A percentile compares a stretch with the other conserved stretches of the same genome.
phyloP scores from a whole-genome alignment of 805 yeast genomes.

The Pichia pseudocactophila region DNA sequence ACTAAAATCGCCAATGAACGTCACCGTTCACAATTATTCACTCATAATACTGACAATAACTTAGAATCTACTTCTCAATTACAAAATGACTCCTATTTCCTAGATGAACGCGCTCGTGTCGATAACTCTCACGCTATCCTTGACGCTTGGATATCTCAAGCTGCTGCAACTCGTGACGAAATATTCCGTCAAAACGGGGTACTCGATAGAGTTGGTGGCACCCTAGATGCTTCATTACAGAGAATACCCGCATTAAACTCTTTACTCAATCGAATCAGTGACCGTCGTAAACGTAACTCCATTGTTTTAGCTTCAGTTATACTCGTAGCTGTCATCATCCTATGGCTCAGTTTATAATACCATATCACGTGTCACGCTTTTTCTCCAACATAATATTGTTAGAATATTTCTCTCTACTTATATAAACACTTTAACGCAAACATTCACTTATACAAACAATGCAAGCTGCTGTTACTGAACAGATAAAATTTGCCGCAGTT shows the following conservation, averaged over 20 bases:
- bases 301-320: constrained; percentile 72
- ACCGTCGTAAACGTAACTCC: constrained; percentile 83
- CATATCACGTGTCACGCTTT: background rate
- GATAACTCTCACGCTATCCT: constrained; percentile 67
- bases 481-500: too few species aligned
- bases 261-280: constrained; percentile 69
- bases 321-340: constrained; percentile 58
- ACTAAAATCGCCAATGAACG: constrained; percentile 50
- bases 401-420: too few species aligned
- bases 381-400: background rate
- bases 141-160: constrained; percentile 74
- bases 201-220: constrained; percentile 54
- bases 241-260: constrained; percentile 77
- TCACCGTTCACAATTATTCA: constrained; percentile 57
- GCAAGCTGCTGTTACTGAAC: constrained; percentile 18
- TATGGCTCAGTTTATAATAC: constrained; percentile 30
- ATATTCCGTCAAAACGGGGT: constrained; percentile 60
- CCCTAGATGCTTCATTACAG: constrained; percentile 51
- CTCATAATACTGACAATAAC: constrained; percentile 74
- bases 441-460: too few species aligned
- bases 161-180: constrained; percentile 84
- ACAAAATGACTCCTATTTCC: constrained; percentile 40
- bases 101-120: constrained; percentile 67
- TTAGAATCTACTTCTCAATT: constrained; percentile 26
- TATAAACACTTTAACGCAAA: too few species aligned